Evolutionary conservation across 163 green algal species (phyloP).

Genomic region (Scenedesmus sp.): DNA sequence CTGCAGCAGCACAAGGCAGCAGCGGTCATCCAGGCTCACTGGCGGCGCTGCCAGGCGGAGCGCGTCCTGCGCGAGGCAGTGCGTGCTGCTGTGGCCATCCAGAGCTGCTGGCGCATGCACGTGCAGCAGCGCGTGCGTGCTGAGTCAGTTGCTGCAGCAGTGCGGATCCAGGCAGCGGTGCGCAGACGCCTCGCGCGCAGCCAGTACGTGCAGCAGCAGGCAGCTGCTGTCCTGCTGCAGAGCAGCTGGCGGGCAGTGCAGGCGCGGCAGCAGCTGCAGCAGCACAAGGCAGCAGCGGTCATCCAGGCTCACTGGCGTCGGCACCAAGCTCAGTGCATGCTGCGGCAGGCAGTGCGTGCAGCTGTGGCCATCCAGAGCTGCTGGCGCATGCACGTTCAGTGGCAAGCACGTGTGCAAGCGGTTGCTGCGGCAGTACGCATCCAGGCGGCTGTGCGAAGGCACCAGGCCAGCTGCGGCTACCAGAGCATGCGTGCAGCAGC

Average conservation of each 20-base stretch:
- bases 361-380: not conserved
- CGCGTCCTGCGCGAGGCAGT: constrained; percentile 37
- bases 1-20: constrained; percentile 29
- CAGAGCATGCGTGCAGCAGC: constrained; percentile 46
- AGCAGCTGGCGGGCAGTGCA: constrained; percentile 23
- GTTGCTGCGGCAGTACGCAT: not conserved
- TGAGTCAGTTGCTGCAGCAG: constrained; percentile 32
- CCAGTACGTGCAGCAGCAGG: not conserved
- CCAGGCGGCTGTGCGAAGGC: constrained; percentile 10
- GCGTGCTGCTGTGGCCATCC: not conserved
- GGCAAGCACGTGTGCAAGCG: not conserved
- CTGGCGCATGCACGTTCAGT: not conserved
- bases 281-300: constrained; percentile 19
- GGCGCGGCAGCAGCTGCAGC: constrained; percentile 17
- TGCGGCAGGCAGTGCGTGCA: not conserved
- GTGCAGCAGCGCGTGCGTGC: not conserved
- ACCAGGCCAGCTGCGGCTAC: not conserved
- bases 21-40: constrained; percentile 51
- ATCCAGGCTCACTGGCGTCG: constrained; percentile 60
- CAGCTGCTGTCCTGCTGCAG: constrained; percentile 39
- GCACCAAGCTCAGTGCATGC: constrained; percentile 52
- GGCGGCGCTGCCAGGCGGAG: constrained; percentile 52
- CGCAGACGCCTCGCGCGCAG: constrained; percentile 36
- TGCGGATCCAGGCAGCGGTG: constrained; percentile 41
- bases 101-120: constrained; percentile 14